A percentile compares a stretch with the other conserved stretches of the same genome.
Evolutionary conservation across 2,329 filamentous ascomycete species (phyloP).

Genomic region (Scytalidium sp.): DNA sequence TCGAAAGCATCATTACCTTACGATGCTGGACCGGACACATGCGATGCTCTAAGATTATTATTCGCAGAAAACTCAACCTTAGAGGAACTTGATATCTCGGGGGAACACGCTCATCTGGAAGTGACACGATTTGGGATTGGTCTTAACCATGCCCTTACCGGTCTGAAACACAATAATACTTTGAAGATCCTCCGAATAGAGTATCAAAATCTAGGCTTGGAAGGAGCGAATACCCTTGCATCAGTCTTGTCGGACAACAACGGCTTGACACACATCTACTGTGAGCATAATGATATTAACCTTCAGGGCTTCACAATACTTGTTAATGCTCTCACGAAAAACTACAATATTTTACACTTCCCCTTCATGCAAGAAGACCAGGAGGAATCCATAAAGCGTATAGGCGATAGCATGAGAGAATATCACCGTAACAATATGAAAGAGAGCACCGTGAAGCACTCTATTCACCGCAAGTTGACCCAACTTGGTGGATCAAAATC

Average conservation of each 20-base stretch:
- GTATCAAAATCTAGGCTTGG: constrained; percentile 65
- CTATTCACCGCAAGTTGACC: constrained; percentile 25
- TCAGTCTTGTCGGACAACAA: constrained; percentile 65
- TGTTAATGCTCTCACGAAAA: constrained; percentile 65
- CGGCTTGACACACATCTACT: constrained; percentile 62
- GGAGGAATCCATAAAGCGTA: constrained; percentile 53
- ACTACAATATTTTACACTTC: constrained; percentile 59
- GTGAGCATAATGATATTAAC: constrained; percentile 70
- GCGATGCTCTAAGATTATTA: constrained; percentile 58
- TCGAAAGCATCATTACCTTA: constrained; percentile 68
- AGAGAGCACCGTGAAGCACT: constrained; percentile 16
- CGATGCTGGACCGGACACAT: constrained; percentile 66
- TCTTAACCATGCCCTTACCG: constrained; percentile 62
- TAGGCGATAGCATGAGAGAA: constrained; percentile 31
- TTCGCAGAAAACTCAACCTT: constrained; percentile 66
- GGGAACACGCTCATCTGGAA: constrained; percentile 69
- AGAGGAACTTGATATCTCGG: constrained; percentile 66
- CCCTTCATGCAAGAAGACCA: constrained; percentile 62
- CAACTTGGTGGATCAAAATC: constrained; percentile 23
- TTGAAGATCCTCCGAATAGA: constrained; percentile 62
- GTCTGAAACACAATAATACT: constrained; percentile 60
- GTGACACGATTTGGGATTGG: constrained; percentile 67
- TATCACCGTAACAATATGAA: constrained; percentile 10
- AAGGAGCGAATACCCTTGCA: constrained; percentile 66
- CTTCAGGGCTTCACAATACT: constrained; percentile 68